Evolutionary conservation across 768 basidiomycete genomes (phyloP).

Genomic region (Lyophyllum semitale): DNA sequence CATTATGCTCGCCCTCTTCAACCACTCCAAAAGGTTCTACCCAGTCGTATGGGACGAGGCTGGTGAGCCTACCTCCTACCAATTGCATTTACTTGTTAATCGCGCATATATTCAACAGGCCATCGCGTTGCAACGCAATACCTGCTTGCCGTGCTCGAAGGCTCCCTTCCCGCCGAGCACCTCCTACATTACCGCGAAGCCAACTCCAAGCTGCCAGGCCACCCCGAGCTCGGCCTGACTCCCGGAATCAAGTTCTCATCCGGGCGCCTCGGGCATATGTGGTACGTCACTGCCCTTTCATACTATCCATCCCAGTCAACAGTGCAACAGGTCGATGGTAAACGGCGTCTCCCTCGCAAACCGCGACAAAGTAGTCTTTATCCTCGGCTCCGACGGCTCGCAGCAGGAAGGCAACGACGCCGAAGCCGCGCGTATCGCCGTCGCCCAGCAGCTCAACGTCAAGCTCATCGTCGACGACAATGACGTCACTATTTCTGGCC

Average conservation of each 20-base stretch:
- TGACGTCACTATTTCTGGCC: conserved; percentile 91
- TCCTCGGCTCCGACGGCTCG: conserved; percentile 87
- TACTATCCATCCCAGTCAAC: background rate
- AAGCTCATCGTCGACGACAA: conserved; percentile 90
- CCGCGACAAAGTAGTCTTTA: conserved; percentile 74
- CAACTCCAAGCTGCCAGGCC: conserved; percentile 84
- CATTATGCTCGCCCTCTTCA: conserved; percentile 74
- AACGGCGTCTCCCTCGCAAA: conserved; percentile 86
- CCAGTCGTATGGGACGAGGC: conserved; percentile 83
- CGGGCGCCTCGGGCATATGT: conserved; percentile 90
- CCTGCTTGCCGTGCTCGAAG: conserved; percentile 77
- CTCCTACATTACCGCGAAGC: conserved; percentile 86
- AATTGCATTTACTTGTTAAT: background rate
- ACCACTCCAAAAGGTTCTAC: conserved; percentile 60
- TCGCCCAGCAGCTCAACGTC: conserved; percentile 80
- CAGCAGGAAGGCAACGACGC: conserved; percentile 93
- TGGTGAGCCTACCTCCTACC: conserved; percentile 42
- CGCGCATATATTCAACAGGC: conserved; percentile 44
- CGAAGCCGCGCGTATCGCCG: conserved; percentile 85
- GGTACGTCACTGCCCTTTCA: conserved; percentile 39
- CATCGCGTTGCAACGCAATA: conserved; percentile 93
- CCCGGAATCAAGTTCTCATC: conserved; percentile 95
- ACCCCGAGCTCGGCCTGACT: conserved; percentile 86
- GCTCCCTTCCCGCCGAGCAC: conserved; percentile 69
- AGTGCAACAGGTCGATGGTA: conserved; percentile 61